Percentiles rank a stretch among this genome's conserved stretches.
Conservation (phyloP, 305 asterid genomes). For the Solanum hybrid region DNA sequence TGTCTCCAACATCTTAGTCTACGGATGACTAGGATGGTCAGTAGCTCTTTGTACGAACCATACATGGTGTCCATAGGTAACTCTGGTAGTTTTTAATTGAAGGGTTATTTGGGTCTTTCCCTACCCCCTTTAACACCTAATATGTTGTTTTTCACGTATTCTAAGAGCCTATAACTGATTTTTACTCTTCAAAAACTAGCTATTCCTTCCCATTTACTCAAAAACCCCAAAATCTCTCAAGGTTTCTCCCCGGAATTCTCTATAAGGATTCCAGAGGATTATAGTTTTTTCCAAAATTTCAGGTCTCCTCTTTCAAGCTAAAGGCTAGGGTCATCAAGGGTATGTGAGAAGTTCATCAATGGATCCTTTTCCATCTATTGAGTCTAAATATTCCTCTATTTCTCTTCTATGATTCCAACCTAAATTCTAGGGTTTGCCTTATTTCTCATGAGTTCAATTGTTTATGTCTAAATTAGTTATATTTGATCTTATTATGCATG, state of each 20-base stretch:
- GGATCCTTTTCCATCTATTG: background rate
- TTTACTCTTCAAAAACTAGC: background rate
- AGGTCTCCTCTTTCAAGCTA: background rate
- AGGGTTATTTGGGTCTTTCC: background rate
- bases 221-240: background rate
- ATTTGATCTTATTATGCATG: too few relatives aligned
- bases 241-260: background rate
- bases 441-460: background rate
- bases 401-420: background rate
- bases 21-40: background rate
- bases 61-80: background rate
- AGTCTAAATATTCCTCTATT: too few relatives aligned
- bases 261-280: background rate
- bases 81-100: too few relatives aligned
- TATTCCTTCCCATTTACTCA: background rate
- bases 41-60: background rate
- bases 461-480: too few relatives aligned
- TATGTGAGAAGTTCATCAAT: background rate
- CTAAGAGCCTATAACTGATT: background rate
- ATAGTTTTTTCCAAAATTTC: background rate
- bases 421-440: background rate
- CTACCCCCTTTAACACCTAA: background rate
- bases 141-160: background rate
- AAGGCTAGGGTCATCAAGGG: background rate
- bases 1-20: background rate